A percentile compares a stretch with the other conserved stretches of the same genome.
Evolutionary conservation across 257 asterid genomes (phyloP).

Genomic region (Fraxinus excelsior): DNA sequence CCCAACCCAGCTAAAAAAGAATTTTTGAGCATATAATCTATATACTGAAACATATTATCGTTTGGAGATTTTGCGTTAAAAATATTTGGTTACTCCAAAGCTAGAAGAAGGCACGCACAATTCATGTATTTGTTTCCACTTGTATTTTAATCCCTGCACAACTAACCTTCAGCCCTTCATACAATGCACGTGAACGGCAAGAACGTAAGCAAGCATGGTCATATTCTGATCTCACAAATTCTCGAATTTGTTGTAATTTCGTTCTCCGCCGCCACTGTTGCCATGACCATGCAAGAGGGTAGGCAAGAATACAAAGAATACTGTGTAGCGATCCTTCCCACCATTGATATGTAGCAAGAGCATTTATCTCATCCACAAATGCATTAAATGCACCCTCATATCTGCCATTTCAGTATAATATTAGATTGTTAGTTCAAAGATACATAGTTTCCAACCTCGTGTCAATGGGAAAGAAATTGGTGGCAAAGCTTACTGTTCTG

Average conservation of each 20-base stretch:
- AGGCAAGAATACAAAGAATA: conserved; percentile 79
- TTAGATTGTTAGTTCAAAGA: conserved; percentile 6
- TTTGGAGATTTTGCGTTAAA: background rate
- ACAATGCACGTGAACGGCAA: conserved; percentile 99
- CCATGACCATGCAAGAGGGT: conserved; percentile 99
- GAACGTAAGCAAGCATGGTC: conserved; percentile 99
- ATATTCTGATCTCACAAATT: conserved; percentile 95
- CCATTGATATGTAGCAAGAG: conserved; percentile 95
- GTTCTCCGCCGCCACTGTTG: conserved; percentile 94
- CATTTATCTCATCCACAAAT: conserved; percentile 91
- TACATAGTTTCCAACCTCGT: background rate
- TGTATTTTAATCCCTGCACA: conserved; percentile 19
- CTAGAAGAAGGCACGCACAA: conserved; percentile 19
- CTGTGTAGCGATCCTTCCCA: conserved; percentile 97
- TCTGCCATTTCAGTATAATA: conserved; percentile 51
- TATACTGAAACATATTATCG: background rate
- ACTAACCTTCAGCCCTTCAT: conserved; percentile 94
- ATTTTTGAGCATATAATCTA: background rate
- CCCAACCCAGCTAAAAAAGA: background rate
- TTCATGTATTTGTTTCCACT: background rate
- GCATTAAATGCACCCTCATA: conserved; percentile 87
- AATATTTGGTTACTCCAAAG: conserved; percentile 7
- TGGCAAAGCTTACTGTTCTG: background rate
- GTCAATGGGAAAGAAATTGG: conserved; percentile 9
- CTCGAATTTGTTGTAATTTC: conserved; percentile 87